These are phyloP conservation scores for Candida lessepsii DNA, from an alignment of 805 yeast species.

Conservation along the genomic window DNA sequence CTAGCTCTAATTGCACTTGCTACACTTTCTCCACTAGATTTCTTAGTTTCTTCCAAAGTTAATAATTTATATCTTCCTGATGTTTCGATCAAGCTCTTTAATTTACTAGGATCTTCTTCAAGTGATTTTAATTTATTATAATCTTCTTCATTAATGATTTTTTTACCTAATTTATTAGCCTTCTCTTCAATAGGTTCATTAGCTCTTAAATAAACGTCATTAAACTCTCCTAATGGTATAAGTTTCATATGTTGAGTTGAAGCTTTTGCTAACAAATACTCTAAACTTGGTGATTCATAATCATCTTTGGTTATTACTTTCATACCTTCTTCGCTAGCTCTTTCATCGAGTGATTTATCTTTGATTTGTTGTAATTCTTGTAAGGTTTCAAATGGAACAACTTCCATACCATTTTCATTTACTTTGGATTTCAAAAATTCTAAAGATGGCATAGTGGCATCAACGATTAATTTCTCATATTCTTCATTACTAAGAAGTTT, in stretches of 20 bases:
- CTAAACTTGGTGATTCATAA: constrained; percentile 17
- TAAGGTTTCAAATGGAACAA: constrained; percentile 26
- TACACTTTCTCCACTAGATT: constrained; percentile 10
- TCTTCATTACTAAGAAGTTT: constrained; percentile 18
- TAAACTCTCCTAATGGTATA: constrained; percentile 15
- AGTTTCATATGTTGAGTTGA: constrained; percentile 12
- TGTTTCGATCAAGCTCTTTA: constrained; percentile 3
- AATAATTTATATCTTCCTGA: constrained; percentile 4
- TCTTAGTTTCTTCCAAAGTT: constrained; percentile 6
- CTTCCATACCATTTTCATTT: constrained; percentile 25
- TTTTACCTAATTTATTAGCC: constrained; percentile 16
- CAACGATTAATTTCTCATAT: constrained; percentile 31
- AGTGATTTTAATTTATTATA: background rate
- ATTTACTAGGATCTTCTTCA: background rate
- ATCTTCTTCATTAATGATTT: constrained; percentile 5
- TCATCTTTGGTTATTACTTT: constrained; percentile 19
- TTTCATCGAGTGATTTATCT: constrained; percentile 16
- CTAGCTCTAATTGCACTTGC: constrained; percentile 14
- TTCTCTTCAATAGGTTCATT: constrained; percentile 18
- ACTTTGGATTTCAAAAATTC: constrained; percentile 27
- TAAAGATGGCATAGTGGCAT: constrained; percentile 29
- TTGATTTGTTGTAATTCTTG: constrained; percentile 14
- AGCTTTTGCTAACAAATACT: constrained; percentile 15
- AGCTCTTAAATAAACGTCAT: constrained; percentile 9
- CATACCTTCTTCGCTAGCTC: constrained; percentile 19